These are phyloP conservation scores for Talaromyces thailandensis DNA, from an alignment of 495 filamentous ascomycete genomes.

Conservation along the genomic window DNA sequence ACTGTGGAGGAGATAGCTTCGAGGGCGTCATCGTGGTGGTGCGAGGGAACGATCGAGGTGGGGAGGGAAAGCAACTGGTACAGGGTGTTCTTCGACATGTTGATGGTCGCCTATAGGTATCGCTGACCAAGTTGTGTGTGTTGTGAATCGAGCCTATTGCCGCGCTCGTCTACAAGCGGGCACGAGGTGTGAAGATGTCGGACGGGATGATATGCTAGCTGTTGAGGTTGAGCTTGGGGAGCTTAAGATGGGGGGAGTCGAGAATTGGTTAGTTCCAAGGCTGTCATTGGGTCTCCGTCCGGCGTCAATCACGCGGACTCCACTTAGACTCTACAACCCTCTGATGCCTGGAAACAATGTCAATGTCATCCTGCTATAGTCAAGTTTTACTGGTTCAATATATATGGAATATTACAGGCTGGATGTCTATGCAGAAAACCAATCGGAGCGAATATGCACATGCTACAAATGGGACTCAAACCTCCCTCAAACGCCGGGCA, in stretches of 20 bases:
- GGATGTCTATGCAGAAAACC: not conserved
- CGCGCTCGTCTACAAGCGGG: conserved; percentile 4
- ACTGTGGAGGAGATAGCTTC: conserved; percentile 62
- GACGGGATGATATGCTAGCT: not conserved
- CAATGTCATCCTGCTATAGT: not conserved
- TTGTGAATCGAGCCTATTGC: not conserved
- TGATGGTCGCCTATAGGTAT: conserved; percentile 7
- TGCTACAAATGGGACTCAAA: not conserved
- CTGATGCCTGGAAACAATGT: not conserved
- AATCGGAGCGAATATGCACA: not conserved
- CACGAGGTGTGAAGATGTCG: not conserved
- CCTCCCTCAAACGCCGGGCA: not conserved
- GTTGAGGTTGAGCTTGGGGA: conserved; percentile 3
- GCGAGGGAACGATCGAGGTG: conserved; percentile 60
- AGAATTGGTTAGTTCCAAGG: not conserved
- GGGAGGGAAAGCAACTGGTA: conserved; percentile 72
- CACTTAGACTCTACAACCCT: not conserved
- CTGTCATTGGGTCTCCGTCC: not conserved
- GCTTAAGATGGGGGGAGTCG: not conserved
- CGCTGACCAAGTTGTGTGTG: not conserved
- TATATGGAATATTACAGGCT: not conserved
- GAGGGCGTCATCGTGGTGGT: conserved; percentile 74
- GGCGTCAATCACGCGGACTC: not conserved
- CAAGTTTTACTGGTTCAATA: not conserved
- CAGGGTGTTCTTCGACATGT: conserved; percentile 50